Percentiles rank a stretch among this genome's conserved stretches.
phyloP scores from a whole-genome alignment of 176 grass and related monocot species.

The Pontederia crassipes region DNA sequence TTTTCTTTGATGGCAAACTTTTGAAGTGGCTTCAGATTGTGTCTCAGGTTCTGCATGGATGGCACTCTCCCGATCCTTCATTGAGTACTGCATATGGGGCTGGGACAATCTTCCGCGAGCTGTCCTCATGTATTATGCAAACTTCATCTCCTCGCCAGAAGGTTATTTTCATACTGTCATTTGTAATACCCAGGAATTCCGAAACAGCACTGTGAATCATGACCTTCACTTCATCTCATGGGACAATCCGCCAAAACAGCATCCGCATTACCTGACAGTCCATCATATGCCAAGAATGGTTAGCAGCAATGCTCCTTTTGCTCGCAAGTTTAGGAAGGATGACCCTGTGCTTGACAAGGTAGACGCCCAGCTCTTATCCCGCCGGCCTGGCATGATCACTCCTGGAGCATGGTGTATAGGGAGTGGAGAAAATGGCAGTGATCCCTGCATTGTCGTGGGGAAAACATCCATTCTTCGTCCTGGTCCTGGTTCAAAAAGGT shows the following conservation, averaged over 20 bases:
- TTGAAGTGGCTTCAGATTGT: background rate
- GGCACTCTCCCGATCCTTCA: conserved; percentile 10
- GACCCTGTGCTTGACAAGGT: conserved; percentile 15
- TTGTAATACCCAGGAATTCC: conserved; percentile 10
- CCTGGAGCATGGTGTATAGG: conserved; percentile 13
- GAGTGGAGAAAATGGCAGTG: conserved; percentile 5
- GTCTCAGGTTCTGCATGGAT: conserved; percentile 20
- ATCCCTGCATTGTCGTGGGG: conserved; percentile 8
- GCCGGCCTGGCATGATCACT: conserved; percentile 3
- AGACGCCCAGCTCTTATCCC: conserved; percentile 7
- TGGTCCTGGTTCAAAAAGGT: conserved; percentile 6
- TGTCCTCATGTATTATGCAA: conserved; percentile 12
- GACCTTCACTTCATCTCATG: conserved; percentile 14
- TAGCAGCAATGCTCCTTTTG: conserved; percentile 12
- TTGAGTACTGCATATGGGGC: conserved; percentile 18
- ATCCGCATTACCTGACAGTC: conserved; percentile 3
- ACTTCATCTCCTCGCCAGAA: conserved; percentile 19
- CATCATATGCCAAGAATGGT: conserved; percentile 6
- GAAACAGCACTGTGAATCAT: conserved; percentile 12
- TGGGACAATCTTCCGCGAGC: conserved; percentile 16
- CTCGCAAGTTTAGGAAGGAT: conserved; percentile 1
- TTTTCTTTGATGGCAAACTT: too few relatives aligned
- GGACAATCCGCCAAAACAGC: conserved; percentile 17
- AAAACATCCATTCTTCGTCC: conserved; percentile 8
- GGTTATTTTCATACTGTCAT: conserved; percentile 15